These are phyloP conservation scores for Neofusicoccum parvum DNA, from an alignment of 2,329 filamentous ascomycete species.

Conservation along the genomic window DNA sequence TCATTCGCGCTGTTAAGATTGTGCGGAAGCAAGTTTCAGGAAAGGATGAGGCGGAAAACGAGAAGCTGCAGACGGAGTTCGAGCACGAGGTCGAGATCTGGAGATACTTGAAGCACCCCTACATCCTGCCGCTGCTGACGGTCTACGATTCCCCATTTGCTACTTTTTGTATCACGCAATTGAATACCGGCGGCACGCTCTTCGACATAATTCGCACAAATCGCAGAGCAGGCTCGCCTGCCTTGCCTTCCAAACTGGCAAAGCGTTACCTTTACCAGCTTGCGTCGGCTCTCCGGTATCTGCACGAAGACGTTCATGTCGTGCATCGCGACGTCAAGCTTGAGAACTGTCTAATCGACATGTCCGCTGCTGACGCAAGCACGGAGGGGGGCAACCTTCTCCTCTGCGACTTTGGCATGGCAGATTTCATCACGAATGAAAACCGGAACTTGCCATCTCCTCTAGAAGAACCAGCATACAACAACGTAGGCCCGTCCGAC, in stretches of 20 bases:
- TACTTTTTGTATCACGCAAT: slow-evolving; percentile 68
- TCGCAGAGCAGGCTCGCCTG: slow-evolving; percentile 39
- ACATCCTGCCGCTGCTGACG: slow-evolving; percentile 63
- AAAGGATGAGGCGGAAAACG: slow-evolving; percentile 63
- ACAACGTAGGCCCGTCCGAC: slow-evolving; percentile 57
- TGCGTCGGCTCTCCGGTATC: slow-evolving; percentile 64
- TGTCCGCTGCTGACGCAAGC: slow-evolving; percentile 50
- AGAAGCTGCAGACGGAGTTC: slow-evolving; percentile 66
- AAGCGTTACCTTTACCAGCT: slow-evolving; percentile 65
- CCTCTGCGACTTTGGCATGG: slow-evolving; percentile 70
- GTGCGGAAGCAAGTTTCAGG: slow-evolving; percentile 61
- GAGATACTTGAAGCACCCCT: slow-evolving; percentile 64
- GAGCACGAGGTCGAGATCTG: slow-evolving; percentile 70
- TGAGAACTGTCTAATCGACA: slow-evolving; percentile 67
- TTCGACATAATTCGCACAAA: slow-evolving; percentile 63
- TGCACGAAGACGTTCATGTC: slow-evolving; percentile 67
- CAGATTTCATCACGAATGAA: slow-evolving; percentile 65
- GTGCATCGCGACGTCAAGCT: slow-evolving; percentile 71
- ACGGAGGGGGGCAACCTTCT: slow-evolving; percentile 58
- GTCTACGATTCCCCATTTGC: slow-evolving; percentile 69
- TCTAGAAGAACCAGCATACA: slow-evolving; percentile 42
- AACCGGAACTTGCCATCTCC: slow-evolving; percentile 51
- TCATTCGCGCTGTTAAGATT: slow-evolving; percentile 67
- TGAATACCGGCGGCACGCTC: slow-evolving; percentile 65
- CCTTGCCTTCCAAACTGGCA: slow-evolving; percentile 53